These are phyloP conservation scores for Saccharomyces jurei DNA, from an alignment of 805 yeast genomes.

Conservation along the genomic window DNA sequence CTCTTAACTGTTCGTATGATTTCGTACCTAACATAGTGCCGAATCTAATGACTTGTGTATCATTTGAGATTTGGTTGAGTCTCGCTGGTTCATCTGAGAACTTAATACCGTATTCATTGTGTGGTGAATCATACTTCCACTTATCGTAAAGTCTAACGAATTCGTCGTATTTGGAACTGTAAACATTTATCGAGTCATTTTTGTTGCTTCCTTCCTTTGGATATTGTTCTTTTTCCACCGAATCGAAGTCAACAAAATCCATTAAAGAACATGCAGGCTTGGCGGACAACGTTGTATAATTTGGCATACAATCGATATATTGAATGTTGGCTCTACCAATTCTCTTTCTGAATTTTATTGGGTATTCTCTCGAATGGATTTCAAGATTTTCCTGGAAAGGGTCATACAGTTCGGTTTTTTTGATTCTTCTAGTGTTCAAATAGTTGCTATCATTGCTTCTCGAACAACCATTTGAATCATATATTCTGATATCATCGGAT, in stretches of 20 bases:
- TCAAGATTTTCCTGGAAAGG: conserved; percentile 30
- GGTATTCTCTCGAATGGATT: conserved; percentile 32
- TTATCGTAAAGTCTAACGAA: conserved; percentile 46
- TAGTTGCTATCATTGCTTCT: conserved; percentile 14
- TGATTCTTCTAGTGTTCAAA: conserved; percentile 12
- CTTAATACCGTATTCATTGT: conserved; percentile 37
- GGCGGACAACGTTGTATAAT: conserved; percentile 21
- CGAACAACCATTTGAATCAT: conserved; percentile 28
- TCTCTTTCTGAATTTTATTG: conserved; percentile 64
- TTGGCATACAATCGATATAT: conserved; percentile 68
- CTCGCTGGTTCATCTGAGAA: conserved; percentile 72
- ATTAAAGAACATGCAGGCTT: conserved; percentile 5
- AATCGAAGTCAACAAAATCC: conserved; percentile 35
- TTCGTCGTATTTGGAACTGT: conserved; percentile 40
- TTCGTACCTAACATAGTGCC: conserved; percentile 86
- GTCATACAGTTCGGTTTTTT: conserved; percentile 31
- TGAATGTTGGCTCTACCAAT: conserved; percentile 61
- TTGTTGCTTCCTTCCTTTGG: conserved; percentile 4
- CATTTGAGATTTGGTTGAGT: conserved; percentile 73
- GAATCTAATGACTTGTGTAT: conserved; percentile 82
- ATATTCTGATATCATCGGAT: conserved; percentile 17
- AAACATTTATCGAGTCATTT: conserved; percentile 33
- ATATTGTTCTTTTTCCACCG: conserved; percentile 20
- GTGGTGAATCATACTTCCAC: conserved; percentile 64
- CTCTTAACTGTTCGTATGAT: conserved; percentile 70